Base-by-base conservation (phyloP, 2,329 filamentous ascomycete genomes). In the Verticillium nonalfalfae region DNA sequence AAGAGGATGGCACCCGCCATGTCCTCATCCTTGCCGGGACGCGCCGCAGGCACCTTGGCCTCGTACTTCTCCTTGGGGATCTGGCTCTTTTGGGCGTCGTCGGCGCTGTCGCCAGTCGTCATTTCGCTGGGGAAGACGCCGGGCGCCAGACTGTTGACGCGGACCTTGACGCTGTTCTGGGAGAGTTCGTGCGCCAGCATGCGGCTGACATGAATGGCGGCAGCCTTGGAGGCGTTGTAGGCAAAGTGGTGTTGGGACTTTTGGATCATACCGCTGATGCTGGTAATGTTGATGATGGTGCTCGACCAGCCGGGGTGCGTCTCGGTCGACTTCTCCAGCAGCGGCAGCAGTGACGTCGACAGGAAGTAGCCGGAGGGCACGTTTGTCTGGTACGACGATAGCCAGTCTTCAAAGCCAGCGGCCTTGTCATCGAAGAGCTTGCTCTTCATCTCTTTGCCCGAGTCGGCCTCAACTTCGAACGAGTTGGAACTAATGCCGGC, bases 51-150 rank as follows among this genome's bases (percentile, higher is more conserved):
- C 54, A 91, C 84, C 11, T 85, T 85, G 0, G 76, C 75, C 52
- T 79, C 80, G 67, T 87, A 89, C 60, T 80, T 79, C 15, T 84
- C 81, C 66, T 79, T 78, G 39, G 81, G 81, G 36, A 86, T 79
- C 61, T 84, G 76, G 67, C 88, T 81, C 74, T 89, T 90, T 65
- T 84, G 81, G 36, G 69, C 69, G 18, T 76, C 74, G 18, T 79
- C 75, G 45, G 45, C 45, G 34, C 78, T 81, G 13, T 73, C 76
- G 3, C 72, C 72, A 1, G 84, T 81, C 45, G 86, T 88, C 89
- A 90, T 91, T 82, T 90, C 89, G 69, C 87, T 89, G 18, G 86
- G 88, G 67, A 84, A 84, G 34, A 90, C 81, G 38, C 89, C 89
- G 0, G 90, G 90, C 0, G 90, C 90, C 63, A 91, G 90, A 50